Evolutionary conservation across 2,329 filamentous ascomycete genomes (phyloP).

Genomic region (Rosellinia necatrix): DNA sequence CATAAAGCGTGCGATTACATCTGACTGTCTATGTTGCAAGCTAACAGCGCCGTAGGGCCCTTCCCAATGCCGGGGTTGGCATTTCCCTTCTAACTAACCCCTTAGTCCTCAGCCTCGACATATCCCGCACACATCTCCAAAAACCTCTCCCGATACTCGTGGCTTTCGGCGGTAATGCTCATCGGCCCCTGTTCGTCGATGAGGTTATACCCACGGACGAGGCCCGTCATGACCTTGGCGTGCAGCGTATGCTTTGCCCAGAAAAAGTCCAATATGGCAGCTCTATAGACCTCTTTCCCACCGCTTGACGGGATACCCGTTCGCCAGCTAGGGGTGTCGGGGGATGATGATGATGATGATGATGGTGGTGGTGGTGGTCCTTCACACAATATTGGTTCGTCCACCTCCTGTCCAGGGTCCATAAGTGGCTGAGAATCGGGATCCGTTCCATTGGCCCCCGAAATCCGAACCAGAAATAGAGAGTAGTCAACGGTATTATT

Average conservation of each 20-base stretch:
- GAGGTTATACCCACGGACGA: conserved; percentile 67
- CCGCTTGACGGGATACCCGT: conserved; percentile 64
- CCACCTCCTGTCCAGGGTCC: conserved; percentile 18
- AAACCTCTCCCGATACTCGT: conserved; percentile 66
- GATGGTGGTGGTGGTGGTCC: conserved; percentile 34
- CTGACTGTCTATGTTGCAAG: too few species aligned
- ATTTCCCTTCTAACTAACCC: background rate
- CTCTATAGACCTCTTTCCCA: conserved; percentile 69
- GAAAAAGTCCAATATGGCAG: conserved; percentile 74
- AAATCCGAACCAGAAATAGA: conserved; percentile 67
- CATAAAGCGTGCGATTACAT: background rate
- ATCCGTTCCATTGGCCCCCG: conserved; percentile 30
- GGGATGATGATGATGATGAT: conserved; percentile 42
- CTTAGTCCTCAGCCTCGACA: conserved; percentile 39
- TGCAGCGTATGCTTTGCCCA: conserved; percentile 75
- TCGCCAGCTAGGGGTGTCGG: conserved; percentile 58
- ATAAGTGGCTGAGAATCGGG: conserved; percentile 54
- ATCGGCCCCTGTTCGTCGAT: conserved; percentile 70
- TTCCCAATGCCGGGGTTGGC: too few species aligned
- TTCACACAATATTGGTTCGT: conserved; percentile 26
- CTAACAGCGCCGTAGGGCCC: too few species aligned
- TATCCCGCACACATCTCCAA: conserved; percentile 54
- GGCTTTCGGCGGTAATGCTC: conserved; percentile 72
- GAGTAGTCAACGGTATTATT: conserved; percentile 76
- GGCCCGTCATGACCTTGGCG: conserved; percentile 66